Percentiles rank a stretch among this genome's conserved stretches.
phyloP scores from a whole-genome alignment of 2,329 filamentous ascomycete species.

The Cladophialophora exuberans region DNA sequence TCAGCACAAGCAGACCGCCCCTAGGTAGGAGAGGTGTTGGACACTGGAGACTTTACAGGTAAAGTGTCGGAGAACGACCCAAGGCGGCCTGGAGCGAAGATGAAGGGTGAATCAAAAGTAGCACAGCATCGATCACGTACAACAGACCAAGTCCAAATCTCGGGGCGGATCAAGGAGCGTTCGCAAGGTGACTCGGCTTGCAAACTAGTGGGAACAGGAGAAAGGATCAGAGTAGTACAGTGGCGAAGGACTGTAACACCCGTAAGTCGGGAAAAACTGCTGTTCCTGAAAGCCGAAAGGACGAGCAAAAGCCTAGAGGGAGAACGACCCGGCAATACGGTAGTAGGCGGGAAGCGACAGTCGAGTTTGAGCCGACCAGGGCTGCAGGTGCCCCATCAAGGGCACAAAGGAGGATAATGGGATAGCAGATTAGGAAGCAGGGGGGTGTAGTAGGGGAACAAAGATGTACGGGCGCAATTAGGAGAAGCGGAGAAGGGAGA shows the following conservation, averaged over 20 bases:
- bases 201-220: conserved; percentile 1
- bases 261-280: conserved; percentile 6
- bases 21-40: neutral
- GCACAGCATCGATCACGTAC: conserved; percentile 13
- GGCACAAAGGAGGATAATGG: conserved; percentile 6
- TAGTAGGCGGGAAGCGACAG: conserved; percentile 17
- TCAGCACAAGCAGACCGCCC: neutral
- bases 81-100: neutral
- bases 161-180: conserved; percentile 18
- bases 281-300: conserved; percentile 13
- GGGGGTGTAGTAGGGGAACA: too few species aligned
- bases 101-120: conserved; percentile 3
- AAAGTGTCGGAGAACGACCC: neutral
- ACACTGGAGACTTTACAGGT: conserved; percentile 3
- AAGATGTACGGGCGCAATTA: too few species aligned
- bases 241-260: conserved; percentile 4
- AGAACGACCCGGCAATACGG: conserved; percentile 21
- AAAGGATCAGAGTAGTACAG: conserved; percentile 1
- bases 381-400: conserved; percentile 2
- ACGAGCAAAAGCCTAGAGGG: neutral
- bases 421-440: too few species aligned
- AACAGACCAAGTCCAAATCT: conserved; percentile 23
- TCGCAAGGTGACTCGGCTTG: neutral
- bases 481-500: too few species aligned
- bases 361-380: neutral